Evolutionary conservation across 2,329 filamentous ascomycete species (phyloP).

Genomic region (Xylariaceae sp.): DNA sequence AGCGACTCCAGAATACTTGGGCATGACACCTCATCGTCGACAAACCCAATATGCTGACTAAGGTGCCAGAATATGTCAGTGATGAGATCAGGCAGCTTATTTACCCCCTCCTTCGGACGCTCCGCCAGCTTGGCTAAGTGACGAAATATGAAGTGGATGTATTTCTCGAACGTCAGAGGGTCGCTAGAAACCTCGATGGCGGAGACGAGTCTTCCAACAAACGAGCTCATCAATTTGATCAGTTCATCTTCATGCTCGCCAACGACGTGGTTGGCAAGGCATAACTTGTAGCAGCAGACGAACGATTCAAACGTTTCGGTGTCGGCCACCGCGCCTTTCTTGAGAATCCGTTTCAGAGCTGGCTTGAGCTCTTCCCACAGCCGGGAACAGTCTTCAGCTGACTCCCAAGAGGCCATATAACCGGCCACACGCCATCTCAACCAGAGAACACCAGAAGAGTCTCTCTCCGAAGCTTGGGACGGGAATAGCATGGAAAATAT

Average conservation of each 20-base stretch:
- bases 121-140: conserved; percentile 18
- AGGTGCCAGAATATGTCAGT: conserved; percentile 15
- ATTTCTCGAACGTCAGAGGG: conserved; percentile 8
- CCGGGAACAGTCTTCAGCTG: conserved; percentile 14
- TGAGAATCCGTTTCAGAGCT: conserved; percentile 17
- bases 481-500: conserved; percentile 26
- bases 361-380: conserved; percentile 20
- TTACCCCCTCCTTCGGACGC: conserved; percentile 13
- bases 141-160: conserved; percentile 19
- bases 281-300: conserved; percentile 20
- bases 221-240: conserved; percentile 15
- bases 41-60: conserved; percentile 6
- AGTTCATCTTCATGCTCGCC: conserved; percentile 19
- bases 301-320: conserved; percentile 23
- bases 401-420: conserved; percentile 19
- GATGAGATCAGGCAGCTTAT: conserved; percentile 13
- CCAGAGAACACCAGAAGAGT: conserved; percentile 15
- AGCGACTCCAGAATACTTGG: conserved; percentile 10
- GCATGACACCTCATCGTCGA: conserved; percentile 5
- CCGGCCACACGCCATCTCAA: conserved; percentile 24
- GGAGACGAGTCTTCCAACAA: conserved; percentile 15
- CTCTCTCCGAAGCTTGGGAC: conserved; percentile 11
- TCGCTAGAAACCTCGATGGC: conserved; percentile 9
- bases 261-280: conserved; percentile 19
- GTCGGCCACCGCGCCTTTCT: conserved; percentile 13